These are phyloP conservation scores for Moesziomyces sp. DNA, from an alignment of 1,284 basidiomycete genomes.

Conservation along the genomic window DNA sequence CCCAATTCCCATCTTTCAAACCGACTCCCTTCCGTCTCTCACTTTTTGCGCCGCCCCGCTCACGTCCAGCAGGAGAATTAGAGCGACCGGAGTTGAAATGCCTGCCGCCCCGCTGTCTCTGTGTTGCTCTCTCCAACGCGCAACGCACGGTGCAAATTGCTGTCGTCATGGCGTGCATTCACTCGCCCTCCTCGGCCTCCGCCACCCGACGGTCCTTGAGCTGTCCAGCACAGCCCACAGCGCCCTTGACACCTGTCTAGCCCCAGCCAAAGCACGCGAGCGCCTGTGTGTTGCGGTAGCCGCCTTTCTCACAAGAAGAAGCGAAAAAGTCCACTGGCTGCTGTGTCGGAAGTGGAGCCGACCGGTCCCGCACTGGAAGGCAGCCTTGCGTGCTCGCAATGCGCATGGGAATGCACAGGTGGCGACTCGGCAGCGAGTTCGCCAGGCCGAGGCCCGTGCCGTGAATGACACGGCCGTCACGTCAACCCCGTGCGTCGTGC, in stretches of 20 bases:
- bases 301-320: too few relatives aligned
- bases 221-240: too few relatives aligned
- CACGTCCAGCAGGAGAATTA: neutral
- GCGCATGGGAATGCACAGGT: neutral
- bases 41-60: neutral
- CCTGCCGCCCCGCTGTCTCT: slow-evolving; percentile 5
- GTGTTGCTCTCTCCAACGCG: slow-evolving; percentile 12
- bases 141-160: neutral
- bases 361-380: too few relatives aligned
- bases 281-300: too few relatives aligned
- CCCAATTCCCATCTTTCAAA: neutral
- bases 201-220: too few relatives aligned
- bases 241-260: too few relatives aligned
- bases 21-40: too few relatives aligned
- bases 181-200: neutral
- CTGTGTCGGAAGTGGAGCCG: too few relatives aligned
- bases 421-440: neutral
- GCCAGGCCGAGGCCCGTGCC: neutral
- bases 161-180: neutral
- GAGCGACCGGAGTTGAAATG: slow-evolving; percentile 8
- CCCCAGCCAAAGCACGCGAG: too few relatives aligned
- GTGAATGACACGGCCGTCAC: neutral
- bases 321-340: too few relatives aligned
- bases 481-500: too few relatives aligned
- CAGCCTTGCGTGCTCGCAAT: neutral